phyloP scores from a whole-genome alignment of 495 filamentous ascomycete genomes.

The Penicillium subrubescens region DNA sequence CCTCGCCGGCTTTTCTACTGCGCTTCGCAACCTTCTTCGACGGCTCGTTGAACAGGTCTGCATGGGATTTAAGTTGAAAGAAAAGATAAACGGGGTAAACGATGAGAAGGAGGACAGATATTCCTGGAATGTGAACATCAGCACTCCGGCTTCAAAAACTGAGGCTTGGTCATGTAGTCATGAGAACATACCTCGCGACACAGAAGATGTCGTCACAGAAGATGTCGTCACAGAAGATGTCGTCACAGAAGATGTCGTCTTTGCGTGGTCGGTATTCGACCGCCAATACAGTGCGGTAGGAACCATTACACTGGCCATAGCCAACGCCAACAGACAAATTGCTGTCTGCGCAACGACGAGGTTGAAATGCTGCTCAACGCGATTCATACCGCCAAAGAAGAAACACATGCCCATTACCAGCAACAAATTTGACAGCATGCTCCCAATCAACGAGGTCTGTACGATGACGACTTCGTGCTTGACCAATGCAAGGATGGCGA shows the following conservation, averaged over 20 bases:
- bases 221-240: no score
- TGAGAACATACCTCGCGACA: not conserved
- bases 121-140: slow-evolving; percentile 27
- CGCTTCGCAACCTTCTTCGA: no score
- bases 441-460: slow-evolving; percentile 26
- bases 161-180: not conserved
- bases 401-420: slow-evolving; percentile 27
- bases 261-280: not conserved
- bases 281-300: not conserved
- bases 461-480: slow-evolving; percentile 24
- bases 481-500: slow-evolving; percentile 23
- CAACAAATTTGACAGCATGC: slow-evolving; percentile 25
- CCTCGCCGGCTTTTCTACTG: not conserved
- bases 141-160: not conserved
- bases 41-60: not conserved
- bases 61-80: slow-evolving; percentile 35
- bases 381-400: slow-evolving; percentile 19
- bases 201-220: no score
- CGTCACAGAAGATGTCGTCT: no score
- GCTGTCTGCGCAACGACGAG: slow-evolving; percentile 23
- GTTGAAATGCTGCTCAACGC: slow-evolving; percentile 22
- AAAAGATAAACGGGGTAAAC: slow-evolving; percentile 69
- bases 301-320: slow-evolving; percentile 28
- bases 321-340: slow-evolving; percentile 25
- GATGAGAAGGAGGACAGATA: slow-evolving; percentile 36